Conservation (phyloP, 768 basidiomycete species). For the Atractiella rhizophila region DNA sequence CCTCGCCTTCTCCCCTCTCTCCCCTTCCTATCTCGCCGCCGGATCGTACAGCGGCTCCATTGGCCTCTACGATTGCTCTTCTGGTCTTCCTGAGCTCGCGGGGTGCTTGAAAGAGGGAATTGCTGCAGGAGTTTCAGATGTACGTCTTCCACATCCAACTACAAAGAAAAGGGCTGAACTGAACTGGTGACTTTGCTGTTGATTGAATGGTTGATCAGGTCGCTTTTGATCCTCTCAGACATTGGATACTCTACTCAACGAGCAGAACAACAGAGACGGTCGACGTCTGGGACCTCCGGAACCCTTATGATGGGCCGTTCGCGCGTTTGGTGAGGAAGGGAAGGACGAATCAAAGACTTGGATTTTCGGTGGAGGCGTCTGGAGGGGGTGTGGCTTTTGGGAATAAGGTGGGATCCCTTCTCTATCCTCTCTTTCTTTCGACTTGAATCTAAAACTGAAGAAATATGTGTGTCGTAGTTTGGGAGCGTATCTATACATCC, state of each 20-base stretch:
- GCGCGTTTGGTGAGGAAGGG: slow-evolving; percentile 21
- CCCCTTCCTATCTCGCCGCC: slow-evolving; percentile 45
- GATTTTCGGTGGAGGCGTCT: slow-evolving; percentile 26
- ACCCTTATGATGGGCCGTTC: slow-evolving; percentile 26
- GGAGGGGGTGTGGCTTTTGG: slow-evolving; percentile 4
- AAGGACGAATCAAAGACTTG: slow-evolving; percentile 47
- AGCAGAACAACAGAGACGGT: slow-evolving; percentile 42
- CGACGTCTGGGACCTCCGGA: slow-evolving; percentile 56
- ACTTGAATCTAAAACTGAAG: not conserved
- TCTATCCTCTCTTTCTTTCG: not conserved
- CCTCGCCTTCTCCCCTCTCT: slow-evolving; percentile 46
- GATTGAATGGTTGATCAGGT: slow-evolving; percentile 28
- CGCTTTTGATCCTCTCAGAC: slow-evolving; percentile 45
- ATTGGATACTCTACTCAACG: slow-evolving; percentile 50
- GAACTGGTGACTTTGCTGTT: slow-evolving; percentile 20
- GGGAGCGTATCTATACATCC: too few species aligned
- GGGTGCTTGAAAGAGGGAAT: slow-evolving; percentile 38
- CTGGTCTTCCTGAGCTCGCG: slow-evolving; percentile 38
- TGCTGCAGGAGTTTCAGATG: slow-evolving; percentile 17
- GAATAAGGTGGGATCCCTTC: slow-evolving; percentile 1
- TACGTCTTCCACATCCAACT: not conserved
- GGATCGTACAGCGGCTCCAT: slow-evolving; percentile 34
- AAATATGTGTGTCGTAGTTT: not conserved
- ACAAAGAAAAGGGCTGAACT: not conserved
- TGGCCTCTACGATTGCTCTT: slow-evolving; percentile 21